These are phyloP conservation scores for Coleophoma crateriformis DNA, from an alignment of 2,329 filamentous ascomycete genomes.

Conservation along the genomic window DNA sequence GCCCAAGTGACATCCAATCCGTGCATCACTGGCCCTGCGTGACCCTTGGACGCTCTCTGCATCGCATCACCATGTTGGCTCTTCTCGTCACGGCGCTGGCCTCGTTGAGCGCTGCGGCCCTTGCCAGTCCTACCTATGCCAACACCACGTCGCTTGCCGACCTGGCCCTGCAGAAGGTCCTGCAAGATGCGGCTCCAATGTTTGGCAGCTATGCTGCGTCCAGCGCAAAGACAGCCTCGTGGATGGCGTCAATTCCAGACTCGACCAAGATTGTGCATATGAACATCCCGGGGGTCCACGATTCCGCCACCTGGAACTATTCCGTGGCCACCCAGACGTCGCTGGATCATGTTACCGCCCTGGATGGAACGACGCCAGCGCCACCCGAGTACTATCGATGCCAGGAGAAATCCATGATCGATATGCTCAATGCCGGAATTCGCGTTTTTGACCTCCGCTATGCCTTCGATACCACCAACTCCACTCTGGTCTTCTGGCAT, in stretches of 20 bases:
- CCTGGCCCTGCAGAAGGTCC: conserved; percentile 35
- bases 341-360: conserved; percentile 32
- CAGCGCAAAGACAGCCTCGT: conserved; percentile 25
- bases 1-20: too few species aligned
- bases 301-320: conserved; percentile 47
- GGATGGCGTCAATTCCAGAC: conserved; percentile 41
- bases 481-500: conserved; percentile 43
- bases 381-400: conserved; percentile 33
- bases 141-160: conserved; percentile 19
- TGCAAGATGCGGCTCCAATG: conserved; percentile 34
- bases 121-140: too few species aligned
- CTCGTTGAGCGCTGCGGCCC: too few species aligned
- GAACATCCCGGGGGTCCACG: conserved; percentile 45
- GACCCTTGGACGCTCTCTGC: too few species aligned
- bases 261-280: conserved; percentile 36
- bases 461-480: conserved; percentile 39
- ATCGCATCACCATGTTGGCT: too few species aligned
- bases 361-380: conserved; percentile 27
- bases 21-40: too few species aligned
- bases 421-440: conserved; percentile 38
- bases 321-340: conserved; percentile 33
- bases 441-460: conserved; percentile 46
- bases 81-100: too few species aligned
- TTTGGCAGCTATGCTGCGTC: conserved; percentile 30
- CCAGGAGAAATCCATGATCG: conserved; percentile 31